Evolutionary conservation across 345 rosid genomes (phyloP), one percentile per base, ranked within the genome.

Genomic region (Sonneratia alba): DNA sequence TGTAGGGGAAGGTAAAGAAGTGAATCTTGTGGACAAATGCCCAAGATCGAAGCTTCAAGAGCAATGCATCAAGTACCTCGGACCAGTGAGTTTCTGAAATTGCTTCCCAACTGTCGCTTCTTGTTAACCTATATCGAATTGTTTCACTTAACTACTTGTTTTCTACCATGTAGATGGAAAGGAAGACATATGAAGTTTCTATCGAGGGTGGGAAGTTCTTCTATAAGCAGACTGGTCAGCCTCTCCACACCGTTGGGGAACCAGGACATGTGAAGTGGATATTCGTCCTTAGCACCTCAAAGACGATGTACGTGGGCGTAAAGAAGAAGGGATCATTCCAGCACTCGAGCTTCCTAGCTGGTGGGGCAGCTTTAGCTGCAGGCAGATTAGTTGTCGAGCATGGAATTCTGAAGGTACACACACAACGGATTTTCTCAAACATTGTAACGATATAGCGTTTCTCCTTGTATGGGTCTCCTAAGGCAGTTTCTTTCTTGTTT

Each of bases 331-430:
- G 98, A 21, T 78, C 79, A 5, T 93, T 93, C 77, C 98, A 91
- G 73, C 98, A 93, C 80, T 93, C 98, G 21, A 93, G 98, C 82
- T 93, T 91, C 83, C 85, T 93, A 81, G 97, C 98, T 73, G 98
- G 98, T 65, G 98, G 97, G 74, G 98, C 90, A n/a, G 78, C 96
- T 34, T 77, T 74, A 27, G 91, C 98, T 67, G 98, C 98, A 14
- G 98, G 98, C 47, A 83, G 96, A 85, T 76, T 93, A 75, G 79
- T 87, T 32, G 83, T 77, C 15, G 88, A 93, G 70, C 21, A 72
- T 37, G 98, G 98, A 21, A 48, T 73, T 43, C 89, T 93, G n/a
- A 88, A 89, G 91, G 91, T 88, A 74, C 27, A 22, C 3, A 32
- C 70, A 69, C 19, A 3, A 47, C 12, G 19, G 56, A 21, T 38